These are phyloP conservation scores for Adansonia grandidieri DNA, from an alignment of 441 rosid species.

Conservation along the genomic window DNA sequence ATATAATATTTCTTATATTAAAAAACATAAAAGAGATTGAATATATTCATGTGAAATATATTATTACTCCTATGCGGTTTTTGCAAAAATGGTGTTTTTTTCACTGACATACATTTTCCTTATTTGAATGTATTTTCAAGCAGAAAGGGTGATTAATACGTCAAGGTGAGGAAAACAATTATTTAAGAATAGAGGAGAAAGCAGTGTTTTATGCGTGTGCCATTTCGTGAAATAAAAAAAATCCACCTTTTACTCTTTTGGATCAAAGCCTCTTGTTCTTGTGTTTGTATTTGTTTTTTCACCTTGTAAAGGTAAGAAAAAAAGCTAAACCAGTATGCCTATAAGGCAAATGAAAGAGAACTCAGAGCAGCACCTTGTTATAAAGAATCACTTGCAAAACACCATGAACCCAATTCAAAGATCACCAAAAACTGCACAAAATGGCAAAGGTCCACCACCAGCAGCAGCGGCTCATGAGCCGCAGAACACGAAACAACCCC, in stretches of 20 bases:
- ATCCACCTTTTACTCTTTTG: constrained; percentile 23
- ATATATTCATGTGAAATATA: constrained; percentile 16
- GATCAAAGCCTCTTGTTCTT: constrained; percentile 25
- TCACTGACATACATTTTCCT: constrained; percentile 52
- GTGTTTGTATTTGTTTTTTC: constrained; percentile 30
- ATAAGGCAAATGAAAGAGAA: constrained; percentile 83
- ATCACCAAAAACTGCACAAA: constrained; percentile 63
- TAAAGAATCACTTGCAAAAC: constrained; percentile 68
- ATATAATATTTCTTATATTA: neutral
- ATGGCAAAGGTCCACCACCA: constrained; percentile 67
- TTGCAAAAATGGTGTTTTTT: constrained; percentile 32
- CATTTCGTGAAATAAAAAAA: constrained; percentile 42
- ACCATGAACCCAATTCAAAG: constrained; percentile 59
- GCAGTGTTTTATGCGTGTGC: constrained; percentile 41
- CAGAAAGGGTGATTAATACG: constrained; percentile 29
- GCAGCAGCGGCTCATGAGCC: constrained; percentile 40
- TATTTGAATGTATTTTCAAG: constrained; percentile 30
- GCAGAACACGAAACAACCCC: constrained; percentile 45
- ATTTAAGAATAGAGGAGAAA: constrained; percentile 33
- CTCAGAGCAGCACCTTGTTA: constrained; percentile 71
- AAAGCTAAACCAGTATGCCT: constrained; percentile 57
- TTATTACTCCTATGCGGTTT: constrained; percentile 29
- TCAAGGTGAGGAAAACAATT: constrained; percentile 31
- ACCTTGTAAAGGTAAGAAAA: constrained; percentile 14
- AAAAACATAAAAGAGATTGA: too few species aligned